Conservation (phyloP, 495 filamentous ascomycete species). For the Lasiosphaeris hirsuta region DNA sequence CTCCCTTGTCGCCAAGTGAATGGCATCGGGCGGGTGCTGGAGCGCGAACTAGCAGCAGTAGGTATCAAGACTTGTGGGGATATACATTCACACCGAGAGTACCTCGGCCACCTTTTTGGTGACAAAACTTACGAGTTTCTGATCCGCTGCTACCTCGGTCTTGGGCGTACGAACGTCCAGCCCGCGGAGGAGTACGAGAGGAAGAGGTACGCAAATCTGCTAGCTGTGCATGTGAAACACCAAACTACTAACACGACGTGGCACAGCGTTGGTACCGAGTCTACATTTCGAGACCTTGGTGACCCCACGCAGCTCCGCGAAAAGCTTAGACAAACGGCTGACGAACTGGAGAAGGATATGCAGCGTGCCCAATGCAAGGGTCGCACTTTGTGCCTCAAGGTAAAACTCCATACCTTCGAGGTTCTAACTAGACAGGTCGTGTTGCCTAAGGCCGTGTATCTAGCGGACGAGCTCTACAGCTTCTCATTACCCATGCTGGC, state of each 20-base stretch:
- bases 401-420: slow-evolving; percentile 93
- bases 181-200: slow-evolving; percentile 82
- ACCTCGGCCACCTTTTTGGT: slow-evolving; percentile 73
- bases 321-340: slow-evolving; percentile 74
- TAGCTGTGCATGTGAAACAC: background rate
- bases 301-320: slow-evolving; percentile 64
- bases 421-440: slow-evolving; percentile 79
- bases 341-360: slow-evolving; percentile 88
- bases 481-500: slow-evolving; percentile 77
- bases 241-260: background rate
- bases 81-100: slow-evolving; percentile 71
- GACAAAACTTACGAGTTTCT: slow-evolving; percentile 89
- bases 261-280: slow-evolving; percentile 89
- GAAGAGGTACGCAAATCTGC: background rate
- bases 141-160: slow-evolving; percentile 75
- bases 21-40: slow-evolving; percentile 88
- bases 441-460: slow-evolving; percentile 64
- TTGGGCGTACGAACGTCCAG: slow-evolving; percentile 83
- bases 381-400: slow-evolving; percentile 82
- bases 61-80: slow-evolving; percentile 89
- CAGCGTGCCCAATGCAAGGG: slow-evolving; percentile 78
- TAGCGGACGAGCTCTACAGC: slow-evolving; percentile 78
- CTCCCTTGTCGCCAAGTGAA: slow-evolving; percentile 89
- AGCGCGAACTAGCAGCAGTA: slow-evolving; percentile 84
- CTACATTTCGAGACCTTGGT: slow-evolving; percentile 80